Conservation (phyloP, 2,329 filamentous ascomycete genomes). For the Cordyceps cicadae region DNA sequence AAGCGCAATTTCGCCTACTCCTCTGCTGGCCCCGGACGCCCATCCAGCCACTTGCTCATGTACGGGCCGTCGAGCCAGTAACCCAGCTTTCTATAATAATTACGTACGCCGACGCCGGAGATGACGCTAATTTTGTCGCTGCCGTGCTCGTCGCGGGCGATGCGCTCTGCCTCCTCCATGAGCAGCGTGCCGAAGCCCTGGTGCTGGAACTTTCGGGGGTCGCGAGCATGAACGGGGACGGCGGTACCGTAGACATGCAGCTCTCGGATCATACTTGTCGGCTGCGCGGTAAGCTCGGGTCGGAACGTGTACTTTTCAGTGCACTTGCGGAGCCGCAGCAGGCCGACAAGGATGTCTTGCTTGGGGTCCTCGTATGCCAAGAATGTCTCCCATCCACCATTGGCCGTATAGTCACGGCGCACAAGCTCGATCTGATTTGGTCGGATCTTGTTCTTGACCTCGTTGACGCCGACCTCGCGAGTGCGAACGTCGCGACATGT, state of each 20-base stretch:
- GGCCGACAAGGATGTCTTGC: conserved; percentile 91
- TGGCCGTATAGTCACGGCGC: conserved; percentile 86
- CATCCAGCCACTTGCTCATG: conserved; percentile 59
- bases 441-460: conserved; percentile 97
- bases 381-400: conserved; percentile 98
- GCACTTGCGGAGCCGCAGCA: conserved; percentile 85
- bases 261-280: conserved; percentile 85
- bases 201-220: conserved; percentile 96
- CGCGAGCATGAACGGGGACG: conserved; percentile 91
- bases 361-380: conserved; percentile 96
- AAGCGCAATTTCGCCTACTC: not conserved
- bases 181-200: conserved; percentile 92
- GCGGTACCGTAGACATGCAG: conserved; percentile 95
- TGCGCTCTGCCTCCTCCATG: conserved; percentile 97
- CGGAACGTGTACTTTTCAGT: conserved; percentile 87
- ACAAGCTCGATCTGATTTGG: conserved; percentile 95
- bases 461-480: conserved; percentile 94
- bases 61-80: conserved; percentile 92
- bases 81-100: conserved; percentile 88
- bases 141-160: conserved; percentile 87
- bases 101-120: conserved; percentile 91
- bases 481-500: conserved; percentile 94
- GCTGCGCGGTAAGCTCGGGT: conserved; percentile 75
- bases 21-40: conserved; percentile 16
- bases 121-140: conserved; percentile 95